Evolutionary conservation across 306 rosid species (phyloP).

Genomic region (Castanospermum australe): DNA sequence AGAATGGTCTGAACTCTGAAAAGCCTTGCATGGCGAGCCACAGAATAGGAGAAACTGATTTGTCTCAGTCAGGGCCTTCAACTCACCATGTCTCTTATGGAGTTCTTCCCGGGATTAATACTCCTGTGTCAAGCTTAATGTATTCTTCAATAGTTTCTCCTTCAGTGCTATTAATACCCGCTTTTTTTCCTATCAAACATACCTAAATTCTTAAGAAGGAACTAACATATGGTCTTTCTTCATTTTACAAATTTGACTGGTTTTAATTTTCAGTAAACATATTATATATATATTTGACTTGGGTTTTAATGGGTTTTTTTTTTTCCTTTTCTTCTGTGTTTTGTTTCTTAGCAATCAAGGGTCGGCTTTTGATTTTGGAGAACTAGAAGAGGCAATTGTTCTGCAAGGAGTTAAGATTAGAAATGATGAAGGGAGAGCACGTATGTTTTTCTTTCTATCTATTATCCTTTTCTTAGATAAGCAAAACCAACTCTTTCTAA

Average conservation of each 20-base stretch:
- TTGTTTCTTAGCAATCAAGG: constrained; percentile 60
- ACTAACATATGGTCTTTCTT: neutral
- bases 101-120: constrained; percentile 61
- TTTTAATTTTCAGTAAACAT: neutral
- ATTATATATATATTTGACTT: neutral
- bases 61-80: constrained; percentile 74
- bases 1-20: constrained; percentile 45
- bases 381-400: constrained; percentile 86
- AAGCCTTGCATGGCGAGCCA: constrained; percentile 70
- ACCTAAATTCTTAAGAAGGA: neutral
- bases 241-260: neutral
- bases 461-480: constrained; percentile 29
- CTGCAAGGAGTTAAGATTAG: constrained; percentile 69
- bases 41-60: constrained; percentile 64
- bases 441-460: constrained; percentile 35
- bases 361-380: constrained; percentile 78
- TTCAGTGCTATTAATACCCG: neutral
- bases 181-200: neutral
- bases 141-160: constrained; percentile 28
- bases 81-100: constrained; percentile 65
- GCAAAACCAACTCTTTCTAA: constrained; percentile 44
- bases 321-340: neutral
- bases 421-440: constrained; percentile 80
- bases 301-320: too few species aligned
- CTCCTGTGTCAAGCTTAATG: constrained; percentile 63